phyloP scores from a whole-genome alignment of 2,329 filamentous ascomycete species.

The Neofusicoccum ribis region DNA sequence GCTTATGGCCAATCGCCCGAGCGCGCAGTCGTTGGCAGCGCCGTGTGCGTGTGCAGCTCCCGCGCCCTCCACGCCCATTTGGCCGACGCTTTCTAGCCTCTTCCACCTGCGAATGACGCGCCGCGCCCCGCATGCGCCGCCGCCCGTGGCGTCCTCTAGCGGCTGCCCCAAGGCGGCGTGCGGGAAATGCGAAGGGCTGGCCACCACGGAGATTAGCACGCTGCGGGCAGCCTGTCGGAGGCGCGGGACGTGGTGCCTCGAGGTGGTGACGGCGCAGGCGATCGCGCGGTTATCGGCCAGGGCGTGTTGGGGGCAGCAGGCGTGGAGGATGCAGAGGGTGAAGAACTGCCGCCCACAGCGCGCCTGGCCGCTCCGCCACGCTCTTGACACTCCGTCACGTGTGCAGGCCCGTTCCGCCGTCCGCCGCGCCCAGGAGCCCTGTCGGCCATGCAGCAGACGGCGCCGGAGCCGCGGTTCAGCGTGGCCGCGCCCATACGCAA shows the following conservation, averaged over 20 bases:
- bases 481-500: background rate
- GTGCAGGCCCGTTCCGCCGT: constrained; percentile 2
- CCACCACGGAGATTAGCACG: constrained; percentile 6
- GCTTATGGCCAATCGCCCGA: background rate
- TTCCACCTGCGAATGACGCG: constrained; percentile 14
- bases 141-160: constrained; percentile 12
- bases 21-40: background rate
- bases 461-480: constrained; percentile 1
- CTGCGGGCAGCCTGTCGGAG: background rate
- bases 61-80: background rate
- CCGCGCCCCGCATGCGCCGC: constrained; percentile 10
- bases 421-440: background rate
- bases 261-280: background rate
- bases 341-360: background rate
- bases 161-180: background rate
- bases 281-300: background rate
- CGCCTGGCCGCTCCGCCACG: background rate
- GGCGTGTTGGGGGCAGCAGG: background rate
- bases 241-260: background rate
- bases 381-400: background rate
- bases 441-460: background rate
- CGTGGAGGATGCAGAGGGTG: background rate
- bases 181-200: background rate
- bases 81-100: background rate
- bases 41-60: background rate